Evolutionary conservation across 2,329 filamentous ascomycete species (phyloP).

Genomic region (Penicillium expansum): DNA sequence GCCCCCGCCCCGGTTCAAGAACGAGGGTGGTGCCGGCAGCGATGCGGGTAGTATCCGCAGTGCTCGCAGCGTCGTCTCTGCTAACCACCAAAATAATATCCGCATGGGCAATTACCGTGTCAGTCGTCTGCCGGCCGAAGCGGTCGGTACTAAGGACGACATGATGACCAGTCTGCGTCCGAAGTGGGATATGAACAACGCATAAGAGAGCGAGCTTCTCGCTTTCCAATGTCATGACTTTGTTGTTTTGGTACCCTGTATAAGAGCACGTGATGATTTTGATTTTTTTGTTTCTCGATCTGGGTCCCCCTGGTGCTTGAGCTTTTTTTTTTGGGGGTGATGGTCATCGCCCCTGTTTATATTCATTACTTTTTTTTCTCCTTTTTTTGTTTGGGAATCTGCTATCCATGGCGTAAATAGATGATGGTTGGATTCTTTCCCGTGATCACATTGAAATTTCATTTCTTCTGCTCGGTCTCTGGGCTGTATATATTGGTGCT

Average conservation of each 20-base stretch:
- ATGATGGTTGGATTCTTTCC: slow-evolving; percentile 4
- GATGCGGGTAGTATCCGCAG: slow-evolving; percentile 57
- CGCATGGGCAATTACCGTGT: slow-evolving; percentile 82
- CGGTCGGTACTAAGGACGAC: slow-evolving; percentile 73
- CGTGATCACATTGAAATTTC: slow-evolving; percentile 2
- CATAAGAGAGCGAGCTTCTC: slow-evolving; percentile 3
- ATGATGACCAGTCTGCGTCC: slow-evolving; percentile 59
- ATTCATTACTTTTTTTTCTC: not conserved
- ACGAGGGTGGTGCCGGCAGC: slow-evolving; percentile 42
- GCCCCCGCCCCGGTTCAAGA: slow-evolving; percentile 48
- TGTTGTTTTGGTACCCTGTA: slow-evolving; percentile 13
- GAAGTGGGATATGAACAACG: slow-evolving; percentile 51
- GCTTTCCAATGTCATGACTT: slow-evolving; percentile 17
- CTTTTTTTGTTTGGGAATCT: not conserved
- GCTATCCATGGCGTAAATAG: slow-evolving; percentile 9
- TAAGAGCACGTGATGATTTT: slow-evolving; percentile 21
- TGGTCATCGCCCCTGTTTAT: slow-evolving; percentile 4
- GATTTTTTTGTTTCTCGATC: slow-evolving; percentile 12
- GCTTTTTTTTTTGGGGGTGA: not conserved
- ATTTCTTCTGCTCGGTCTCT: not conserved
- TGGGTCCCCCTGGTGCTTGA: slow-evolving; percentile 1
- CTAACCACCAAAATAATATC: slow-evolving; percentile 66
- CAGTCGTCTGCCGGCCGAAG: slow-evolving; percentile 76
- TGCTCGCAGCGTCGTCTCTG: slow-evolving; percentile 75
- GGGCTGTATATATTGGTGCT: slow-evolving; percentile 7